Base-by-base conservation (phyloP, 139 green algal species). In the Picochlorum sp. region DNA sequence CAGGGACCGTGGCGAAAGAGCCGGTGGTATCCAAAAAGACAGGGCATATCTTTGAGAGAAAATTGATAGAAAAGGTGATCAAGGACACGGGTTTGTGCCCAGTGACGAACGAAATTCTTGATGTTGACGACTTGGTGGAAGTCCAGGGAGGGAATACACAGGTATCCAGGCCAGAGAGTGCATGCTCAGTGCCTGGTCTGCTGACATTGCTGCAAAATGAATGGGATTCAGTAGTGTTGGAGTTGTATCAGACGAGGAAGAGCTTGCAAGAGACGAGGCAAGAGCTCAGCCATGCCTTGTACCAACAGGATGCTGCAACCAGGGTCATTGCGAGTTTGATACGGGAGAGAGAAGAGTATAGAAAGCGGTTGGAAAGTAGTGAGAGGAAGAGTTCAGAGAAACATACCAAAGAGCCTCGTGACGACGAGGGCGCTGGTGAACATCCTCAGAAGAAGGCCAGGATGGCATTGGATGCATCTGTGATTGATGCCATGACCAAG, bases 151-250 rank as follows among this genome's bases (percentile, higher is more conserved):
- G 73, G 26, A 79, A 76, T 76, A 79, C 76, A 2, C 76, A 91
- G 7, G 96, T 97, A 72, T 89, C 92, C 0, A 68, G 92, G 23
- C 72, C 85, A 5, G 65, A 80, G 2, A 66, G 88, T 32, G 87
- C 85, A 5, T 92, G 84, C 49, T 95, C 84, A 71, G 92, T 98
- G 37, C 92, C 92, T 7, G 92, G 92, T 41, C 69, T 98, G 54
- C 78, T 98, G 13, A 74, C 71, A 9, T 60, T 95, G 11, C 92
- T 98, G 26, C 92, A 98, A 26, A 92, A 97, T 65, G 92, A 98
- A 67, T 98, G 92, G 91, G 92, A 98, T 65, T 83, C 85, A 2
- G 72, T 88, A 20, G 92, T 96, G 88, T 72, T 99, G 68, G 89
- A 97, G 68, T 74, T 76, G 11, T 84, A 95, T 79, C 74, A 71